Evolutionary conservation across 306 rosid genomes (phyloP).

Genomic region (Citrullus amarus): DNA sequence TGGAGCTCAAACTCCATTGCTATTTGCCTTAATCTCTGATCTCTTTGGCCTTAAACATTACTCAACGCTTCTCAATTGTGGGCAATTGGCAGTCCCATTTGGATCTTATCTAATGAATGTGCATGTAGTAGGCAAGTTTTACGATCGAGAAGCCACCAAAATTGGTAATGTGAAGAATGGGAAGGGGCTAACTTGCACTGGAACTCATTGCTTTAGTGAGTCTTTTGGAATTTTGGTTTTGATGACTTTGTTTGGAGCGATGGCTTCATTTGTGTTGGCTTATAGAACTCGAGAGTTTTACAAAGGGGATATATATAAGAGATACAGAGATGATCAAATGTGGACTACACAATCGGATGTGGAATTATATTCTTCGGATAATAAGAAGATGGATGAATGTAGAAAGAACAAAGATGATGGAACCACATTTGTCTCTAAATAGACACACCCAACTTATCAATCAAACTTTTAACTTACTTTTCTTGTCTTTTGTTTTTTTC

Average conservation of each 20-base stretch:
- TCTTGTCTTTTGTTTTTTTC: no score
- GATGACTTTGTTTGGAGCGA: background rate
- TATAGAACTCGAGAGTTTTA: constrained; percentile 5
- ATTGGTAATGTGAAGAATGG: background rate
- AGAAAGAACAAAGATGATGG: background rate
- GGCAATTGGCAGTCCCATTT: constrained; percentile 8
- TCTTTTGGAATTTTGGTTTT: background rate
- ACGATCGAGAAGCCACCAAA: constrained; percentile 2
- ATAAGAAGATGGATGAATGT: background rate
- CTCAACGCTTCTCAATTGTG: background rate
- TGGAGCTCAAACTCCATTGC: constrained; percentile 21
- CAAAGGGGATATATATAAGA: constrained; percentile 10
- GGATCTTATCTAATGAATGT: constrained; percentile 8
- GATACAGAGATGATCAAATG: constrained; percentile 2
- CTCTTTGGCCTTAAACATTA: constrained; percentile 20
- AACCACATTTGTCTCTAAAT: background rate
- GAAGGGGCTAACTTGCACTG: background rate
- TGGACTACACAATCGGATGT: background rate
- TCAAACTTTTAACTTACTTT: no score
- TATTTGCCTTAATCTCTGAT: constrained; percentile 11
- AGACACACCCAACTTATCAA: no score
- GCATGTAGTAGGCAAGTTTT: background rate
- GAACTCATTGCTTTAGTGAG: background rate
- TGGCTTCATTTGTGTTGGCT: constrained; percentile 2
- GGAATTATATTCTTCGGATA: background rate